Conservation (phyloP, 2,329 filamentous ascomycete species). For the Sporothrix pseudoabietina region DNA sequence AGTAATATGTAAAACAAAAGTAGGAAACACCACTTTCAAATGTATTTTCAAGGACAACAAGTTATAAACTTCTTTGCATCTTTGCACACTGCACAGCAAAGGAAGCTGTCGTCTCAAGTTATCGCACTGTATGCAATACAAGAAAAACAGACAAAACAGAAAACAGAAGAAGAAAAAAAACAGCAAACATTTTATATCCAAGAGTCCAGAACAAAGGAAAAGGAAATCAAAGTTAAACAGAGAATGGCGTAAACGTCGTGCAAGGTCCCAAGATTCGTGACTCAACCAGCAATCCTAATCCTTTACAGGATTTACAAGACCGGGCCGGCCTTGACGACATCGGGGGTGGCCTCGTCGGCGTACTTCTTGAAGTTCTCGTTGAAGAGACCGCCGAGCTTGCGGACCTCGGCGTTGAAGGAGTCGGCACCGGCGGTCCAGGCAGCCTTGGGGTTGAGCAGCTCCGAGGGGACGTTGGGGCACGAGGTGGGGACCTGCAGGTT, state of each 20-base stretch:
- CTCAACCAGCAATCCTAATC: neutral
- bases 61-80: constrained; percentile 17
- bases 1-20: neutral
- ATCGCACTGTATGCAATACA: constrained; percentile 9
- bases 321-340: constrained; percentile 71
- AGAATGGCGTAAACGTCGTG: constrained; percentile 23
- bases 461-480: constrained; percentile 84
- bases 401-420: constrained; percentile 84
- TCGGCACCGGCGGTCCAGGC: constrained; percentile 83
- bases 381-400: constrained; percentile 87
- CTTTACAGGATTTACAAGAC: constrained; percentile 38
- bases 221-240: neutral
- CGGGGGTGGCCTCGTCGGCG: constrained; percentile 76
- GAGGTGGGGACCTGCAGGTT: constrained; percentile 93
- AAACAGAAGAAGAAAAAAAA: no score
- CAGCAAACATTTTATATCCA: constrained; percentile 22
- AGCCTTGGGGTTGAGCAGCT: constrained; percentile 92
- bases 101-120: constrained; percentile 15
- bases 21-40: constrained; percentile 2
- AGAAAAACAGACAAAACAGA: neutral
- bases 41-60: constrained; percentile 14
- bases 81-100: constrained; percentile 26
- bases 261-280: neutral
- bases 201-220: constrained; percentile 19
- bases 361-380: constrained; percentile 98